Evolutionary conservation across 345 rosid species (phyloP), one percentile per base, ranked within the genome.

Genomic region (Brassica napus): DNA sequence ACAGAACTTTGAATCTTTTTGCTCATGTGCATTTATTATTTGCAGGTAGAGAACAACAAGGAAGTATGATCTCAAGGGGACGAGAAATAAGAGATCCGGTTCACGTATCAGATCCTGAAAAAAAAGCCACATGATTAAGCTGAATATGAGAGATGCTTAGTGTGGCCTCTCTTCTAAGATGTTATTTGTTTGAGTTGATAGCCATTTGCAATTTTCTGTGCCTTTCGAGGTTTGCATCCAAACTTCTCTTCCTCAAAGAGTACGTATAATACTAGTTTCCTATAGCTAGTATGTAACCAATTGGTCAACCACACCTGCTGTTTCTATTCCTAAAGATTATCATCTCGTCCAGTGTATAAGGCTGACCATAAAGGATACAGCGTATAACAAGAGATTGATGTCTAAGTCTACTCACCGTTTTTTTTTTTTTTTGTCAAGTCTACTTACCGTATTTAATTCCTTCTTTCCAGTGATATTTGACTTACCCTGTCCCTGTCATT

Each of bases 21-120:
- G 59, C 54, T 71, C 37, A 73, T 68, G 74, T 49, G 9, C 60
- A 4, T 44, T 12, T 72, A 44, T 68, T 31, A 69, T 63, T 58
- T 57, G 44, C 80, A 81, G 83, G 83, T 81, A 90, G 85, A 75
- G 90, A 86, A 47, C 85, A 80, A 63, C 89, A 84, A 67, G 85
- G 89, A 69, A 71, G 74, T 77, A 16, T 71, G 21, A 47, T 69
- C 30, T n/a, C 55, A 65, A 65, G 73, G 47, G 77, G 70, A 6
- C 87, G 82, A 64, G 91, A 89, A 42, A 37, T n/a, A 12, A 87
- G 88, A 82, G 90, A 85, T 63, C 76, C 68, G 15, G 72, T 79
- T 75, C 86, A 85, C 72, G 76, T 80, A 73, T 79, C 83, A 34
- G 87, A 88, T 68, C 77, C 89, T 61, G 81, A 70, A 67, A 67